Percentiles rank a stretch among this genome's conserved stretches.
Conservation (phyloP, 208 protist genomes). For the Wallacemonas rigidus region DNA sequence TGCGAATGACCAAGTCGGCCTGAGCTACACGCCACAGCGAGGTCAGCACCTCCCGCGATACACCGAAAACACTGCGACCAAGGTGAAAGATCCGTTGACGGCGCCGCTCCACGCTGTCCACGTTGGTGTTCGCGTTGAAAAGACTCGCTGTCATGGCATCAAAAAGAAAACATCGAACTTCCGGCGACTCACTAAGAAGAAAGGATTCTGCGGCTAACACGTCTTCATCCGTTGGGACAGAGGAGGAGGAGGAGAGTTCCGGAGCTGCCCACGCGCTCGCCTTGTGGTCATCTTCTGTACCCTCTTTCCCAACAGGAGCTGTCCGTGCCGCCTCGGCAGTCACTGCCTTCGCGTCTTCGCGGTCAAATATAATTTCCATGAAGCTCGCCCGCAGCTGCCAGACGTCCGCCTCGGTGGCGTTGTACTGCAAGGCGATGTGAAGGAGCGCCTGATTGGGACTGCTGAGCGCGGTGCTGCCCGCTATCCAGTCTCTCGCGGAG, state of each 20-base stretch:
- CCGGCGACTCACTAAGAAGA: slow-evolving; percentile 43
- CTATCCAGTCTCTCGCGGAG: slow-evolving; percentile 78
- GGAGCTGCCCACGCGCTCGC: too few relatives aligned
- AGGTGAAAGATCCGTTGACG: slow-evolving; percentile 47
- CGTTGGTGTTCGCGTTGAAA: slow-evolving; percentile 58
- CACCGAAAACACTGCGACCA: slow-evolving; percentile 38
- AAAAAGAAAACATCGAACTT: slow-evolving; percentile 83
- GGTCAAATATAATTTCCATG: slow-evolving; percentile 29
- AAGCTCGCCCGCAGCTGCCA: slow-evolving; percentile 50
- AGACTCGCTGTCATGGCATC: slow-evolving; percentile 75
- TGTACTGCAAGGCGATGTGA: slow-evolving; percentile 69
- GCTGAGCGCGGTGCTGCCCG: slow-evolving; percentile 56
- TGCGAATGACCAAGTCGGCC: slow-evolving; percentile 58
- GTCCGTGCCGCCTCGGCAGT: background rate
- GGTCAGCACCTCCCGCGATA: slow-evolving; percentile 38
- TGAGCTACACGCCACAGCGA: slow-evolving; percentile 67
- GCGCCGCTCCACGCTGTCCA: slow-evolving; percentile 35
- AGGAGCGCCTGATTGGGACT: slow-evolving; percentile 52
- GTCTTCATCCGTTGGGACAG: slow-evolving; percentile 14
- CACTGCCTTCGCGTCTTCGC: background rate
- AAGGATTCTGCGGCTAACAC: slow-evolving; percentile 29
- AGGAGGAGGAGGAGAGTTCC: background rate
- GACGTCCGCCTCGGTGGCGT: slow-evolving; percentile 56
- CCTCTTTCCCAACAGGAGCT: background rate
- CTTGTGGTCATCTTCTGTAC: background rate